These are phyloP conservation scores for Rhynchospora breviuscula DNA, from an alignment of 176 grass and related monocot species.

Conservation along the genomic window DNA sequence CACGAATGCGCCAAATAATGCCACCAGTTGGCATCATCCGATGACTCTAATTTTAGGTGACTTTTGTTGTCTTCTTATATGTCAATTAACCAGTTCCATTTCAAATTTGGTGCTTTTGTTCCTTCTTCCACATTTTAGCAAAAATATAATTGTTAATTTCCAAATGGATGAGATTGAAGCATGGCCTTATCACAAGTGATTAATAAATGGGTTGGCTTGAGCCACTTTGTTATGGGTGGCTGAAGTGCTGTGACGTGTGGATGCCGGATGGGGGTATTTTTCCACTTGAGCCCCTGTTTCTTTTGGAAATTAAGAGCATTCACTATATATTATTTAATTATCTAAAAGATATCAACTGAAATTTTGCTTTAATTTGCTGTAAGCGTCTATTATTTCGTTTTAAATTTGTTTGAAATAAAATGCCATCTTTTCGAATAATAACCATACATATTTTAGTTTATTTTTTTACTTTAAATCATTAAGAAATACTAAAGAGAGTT, in stretches of 20 bases:
- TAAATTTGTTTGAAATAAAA: too few species aligned
- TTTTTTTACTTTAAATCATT: too few species aligned
- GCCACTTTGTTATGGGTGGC: neutral
- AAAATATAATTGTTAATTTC: neutral
- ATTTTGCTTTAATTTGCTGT: too few species aligned
- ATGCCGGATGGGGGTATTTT: neutral
- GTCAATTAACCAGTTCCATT: neutral
- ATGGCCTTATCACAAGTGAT: neutral
- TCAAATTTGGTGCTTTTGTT: conserved; percentile 5
- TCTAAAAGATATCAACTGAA: too few species aligned
- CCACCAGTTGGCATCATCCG: neutral
- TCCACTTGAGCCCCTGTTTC: neutral
- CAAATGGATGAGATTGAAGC: neutral
- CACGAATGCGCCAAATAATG: neutral
- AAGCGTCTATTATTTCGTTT: too few species aligned
- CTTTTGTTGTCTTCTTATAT: conserved; percentile 11
- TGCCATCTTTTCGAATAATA: too few species aligned
- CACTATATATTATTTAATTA: neutral
- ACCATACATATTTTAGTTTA: too few species aligned
- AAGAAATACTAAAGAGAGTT: too few species aligned
- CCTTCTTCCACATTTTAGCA: neutral
- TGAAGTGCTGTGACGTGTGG: neutral
- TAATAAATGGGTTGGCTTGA: neutral
- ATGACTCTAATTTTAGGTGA: conserved; percentile 4
- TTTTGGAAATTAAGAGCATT: neutral